Base-by-base conservation (phyloP, 169 alveolate genomes). In the Cryptosporidium sp. region DNA sequence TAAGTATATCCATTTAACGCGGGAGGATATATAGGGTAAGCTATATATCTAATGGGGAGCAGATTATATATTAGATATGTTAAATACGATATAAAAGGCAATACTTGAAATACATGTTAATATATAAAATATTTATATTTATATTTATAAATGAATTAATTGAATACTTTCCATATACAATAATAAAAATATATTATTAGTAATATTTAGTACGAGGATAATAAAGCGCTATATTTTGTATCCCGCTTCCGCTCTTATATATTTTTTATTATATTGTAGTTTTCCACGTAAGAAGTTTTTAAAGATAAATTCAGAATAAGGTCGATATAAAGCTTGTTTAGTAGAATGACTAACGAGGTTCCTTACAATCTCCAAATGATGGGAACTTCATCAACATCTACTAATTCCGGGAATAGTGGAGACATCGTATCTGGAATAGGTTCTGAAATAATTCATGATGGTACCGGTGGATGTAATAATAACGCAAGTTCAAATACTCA, bases 161-260 rank as follows among this genome's bases (percentile, higher is more conserved):
- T 42, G 14, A 42, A 7, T 56, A 7, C 67, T 56, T 56, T 56
- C n/a, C 14, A 56, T 56, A 23, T 53, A 56, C 26, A 26, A 56
- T 21, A 21, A 21, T 53, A 37, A 37, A 7, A 42, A 42, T 42
- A 42, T 42, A 42, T 56, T 56, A 56, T n/a, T 23, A 9, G 35
- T 56, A 56, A 56, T 23, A 48, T 48, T n/a, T 48, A 48, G 67
- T 37, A 53, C 56, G 51, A 58, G 29, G 70, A 73, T 73, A 53
- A 37, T 51, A 73, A 37, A 60, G 72, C 86, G 72, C 71, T 73
- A 12, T 4, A 80, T 10, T 65, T 26, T 26, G 21, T 67, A 56
- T 80, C 80, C 89, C 89, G 89, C 89, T 80, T 80, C 89, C 89
- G 89, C 89, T 80, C 56, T 39, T 48, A 48, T 48, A 31, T 72